Percentiles rank a stretch among this genome's conserved stretches.
phyloP scores from a whole-genome alignment of 164 flowering plant genomes.

The Macadamia integrifolia region DNA sequence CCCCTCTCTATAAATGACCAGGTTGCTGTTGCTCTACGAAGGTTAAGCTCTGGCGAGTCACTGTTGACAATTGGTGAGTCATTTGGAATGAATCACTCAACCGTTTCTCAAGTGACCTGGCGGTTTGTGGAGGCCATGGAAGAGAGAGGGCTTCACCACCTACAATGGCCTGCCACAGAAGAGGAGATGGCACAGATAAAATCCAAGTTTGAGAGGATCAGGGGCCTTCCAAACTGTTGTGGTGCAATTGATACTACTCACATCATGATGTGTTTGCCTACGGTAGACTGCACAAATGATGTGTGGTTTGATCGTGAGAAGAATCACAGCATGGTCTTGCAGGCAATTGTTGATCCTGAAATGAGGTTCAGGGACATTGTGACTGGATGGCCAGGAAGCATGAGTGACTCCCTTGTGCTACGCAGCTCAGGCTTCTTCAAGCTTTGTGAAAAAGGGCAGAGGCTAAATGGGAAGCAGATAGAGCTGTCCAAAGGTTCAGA shows the following conservation, averaged over 20 bases:
- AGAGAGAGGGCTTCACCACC: conserved; percentile 63
- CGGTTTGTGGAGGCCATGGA: conserved; percentile 83
- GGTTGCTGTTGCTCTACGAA: conserved; percentile 77
- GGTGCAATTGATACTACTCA: conserved; percentile 81
- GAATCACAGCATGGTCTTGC: conserved; percentile 79
- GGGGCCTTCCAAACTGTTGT: conserved; percentile 86
- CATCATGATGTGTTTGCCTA: conserved; percentile 55
- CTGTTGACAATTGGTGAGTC: conserved; percentile 49
- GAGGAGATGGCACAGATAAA: conserved; percentile 52
- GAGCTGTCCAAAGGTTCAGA: conserved; percentile 49
- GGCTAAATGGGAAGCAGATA: conserved; percentile 54
- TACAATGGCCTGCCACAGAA: conserved; percentile 67
- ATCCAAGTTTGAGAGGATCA: conserved; percentile 58
- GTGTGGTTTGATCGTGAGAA: conserved; percentile 60
- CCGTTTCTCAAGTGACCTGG: conserved; percentile 83
- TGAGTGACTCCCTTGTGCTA: conserved; percentile 48
- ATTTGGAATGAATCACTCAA: conserved; percentile 64
- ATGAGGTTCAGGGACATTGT: conserved; percentile 83
- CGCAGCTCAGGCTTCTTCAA: conserved; percentile 54
- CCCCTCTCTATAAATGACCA: conserved; percentile 48
- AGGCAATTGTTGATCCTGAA: conserved; percentile 69
- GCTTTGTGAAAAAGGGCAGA: conserved; percentile 57
- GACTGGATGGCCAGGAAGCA: conserved; percentile 92
- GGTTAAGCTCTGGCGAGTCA: conserved; percentile 80
- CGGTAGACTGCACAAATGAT: conserved; percentile 40